phyloP scores from a whole-genome alignment of 2,329 filamentous ascomycete species.

The Leptosphaerulina australis region DNA sequence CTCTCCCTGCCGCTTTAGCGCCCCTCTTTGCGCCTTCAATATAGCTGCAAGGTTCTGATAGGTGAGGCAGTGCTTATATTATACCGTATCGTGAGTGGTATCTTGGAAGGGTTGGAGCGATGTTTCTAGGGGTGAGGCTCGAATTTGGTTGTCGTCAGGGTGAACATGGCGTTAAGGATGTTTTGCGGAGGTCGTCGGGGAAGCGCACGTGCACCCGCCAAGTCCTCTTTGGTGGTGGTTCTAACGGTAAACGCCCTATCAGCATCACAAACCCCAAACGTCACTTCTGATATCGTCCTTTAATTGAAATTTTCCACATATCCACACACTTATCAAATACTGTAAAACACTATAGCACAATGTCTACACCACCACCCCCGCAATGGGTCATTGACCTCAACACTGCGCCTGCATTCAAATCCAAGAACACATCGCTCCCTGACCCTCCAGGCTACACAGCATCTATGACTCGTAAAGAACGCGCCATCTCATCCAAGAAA shows the following conservation, averaged over 20 bases:
- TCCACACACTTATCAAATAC: neutral
- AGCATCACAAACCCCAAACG: neutral
- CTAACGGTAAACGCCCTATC: neutral
- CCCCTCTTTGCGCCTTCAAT: slow-evolving; percentile 27
- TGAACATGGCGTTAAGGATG: slow-evolving; percentile 16
- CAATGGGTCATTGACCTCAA: slow-evolving; percentile 85
- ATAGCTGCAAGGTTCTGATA: slow-evolving; percentile 20
- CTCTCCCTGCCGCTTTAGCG: slow-evolving; percentile 37
- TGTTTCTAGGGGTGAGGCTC: neutral
- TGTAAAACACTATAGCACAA: slow-evolving; percentile 1
- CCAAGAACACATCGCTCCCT: slow-evolving; percentile 71
- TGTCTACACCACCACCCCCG: slow-evolving; percentile 59
- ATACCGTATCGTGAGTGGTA: neutral
- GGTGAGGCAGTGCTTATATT: slow-evolving; percentile 19
- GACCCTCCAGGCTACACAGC: slow-evolving; percentile 86
- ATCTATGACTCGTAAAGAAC: slow-evolving; percentile 49
- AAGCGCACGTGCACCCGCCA: slow-evolving; percentile 32
- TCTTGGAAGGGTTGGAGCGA: slow-evolving; percentile 7
- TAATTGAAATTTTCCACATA: neutral
- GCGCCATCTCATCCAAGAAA: slow-evolving; percentile 44
- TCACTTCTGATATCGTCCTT: neutral
- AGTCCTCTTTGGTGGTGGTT: slow-evolving; percentile 10
- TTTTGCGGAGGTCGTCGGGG: slow-evolving; percentile 29
- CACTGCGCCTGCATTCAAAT: slow-evolving; percentile 68
- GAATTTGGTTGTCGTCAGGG: slow-evolving; percentile 6